Conservation (phyloP, 192 early-diverging fungal genomes). For the Umbelopsis isabellina region DNA sequence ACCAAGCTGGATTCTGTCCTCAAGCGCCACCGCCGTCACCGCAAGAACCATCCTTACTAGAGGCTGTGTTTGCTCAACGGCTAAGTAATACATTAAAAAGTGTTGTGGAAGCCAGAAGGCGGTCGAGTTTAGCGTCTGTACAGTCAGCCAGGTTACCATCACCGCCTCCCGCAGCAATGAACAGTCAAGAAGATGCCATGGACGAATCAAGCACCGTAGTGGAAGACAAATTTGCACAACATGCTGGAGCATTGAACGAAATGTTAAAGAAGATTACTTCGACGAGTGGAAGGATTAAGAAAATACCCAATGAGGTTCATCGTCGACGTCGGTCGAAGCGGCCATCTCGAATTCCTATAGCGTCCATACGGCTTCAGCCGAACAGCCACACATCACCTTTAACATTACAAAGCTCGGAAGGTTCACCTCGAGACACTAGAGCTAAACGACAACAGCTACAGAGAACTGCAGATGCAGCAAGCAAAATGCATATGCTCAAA, state of each 20-base stretch:
- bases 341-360: conserved; percentile 10
- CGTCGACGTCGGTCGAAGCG: conserved; percentile 22
- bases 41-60: conserved; percentile 36
- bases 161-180: not conserved
- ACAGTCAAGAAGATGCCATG: not conserved
- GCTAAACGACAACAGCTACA: conserved; percentile 26
- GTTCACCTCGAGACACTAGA: not conserved
- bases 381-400: not conserved
- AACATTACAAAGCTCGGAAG: not conserved
- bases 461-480: conserved; percentile 24
- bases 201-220: not conserved
- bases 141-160: not conserved
- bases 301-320: conserved; percentile 15
- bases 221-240: conserved; percentile 8
- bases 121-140: not conserved
- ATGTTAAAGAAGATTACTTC: conserved; percentile 17
- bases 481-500: conserved; percentile 23
- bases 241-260: conserved; percentile 34
- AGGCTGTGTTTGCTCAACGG: conserved; percentile 26
- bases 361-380: not conserved
- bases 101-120: conserved; percentile 4
- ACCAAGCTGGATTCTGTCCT: conserved; percentile 16
- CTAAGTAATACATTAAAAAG: conserved; percentile 21
- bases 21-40: conserved; percentile 37
- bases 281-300: not conserved